phyloP scores from a whole-genome alignment of 768 basidiomycete genomes.

The Leccinum subgranulosum region DNA sequence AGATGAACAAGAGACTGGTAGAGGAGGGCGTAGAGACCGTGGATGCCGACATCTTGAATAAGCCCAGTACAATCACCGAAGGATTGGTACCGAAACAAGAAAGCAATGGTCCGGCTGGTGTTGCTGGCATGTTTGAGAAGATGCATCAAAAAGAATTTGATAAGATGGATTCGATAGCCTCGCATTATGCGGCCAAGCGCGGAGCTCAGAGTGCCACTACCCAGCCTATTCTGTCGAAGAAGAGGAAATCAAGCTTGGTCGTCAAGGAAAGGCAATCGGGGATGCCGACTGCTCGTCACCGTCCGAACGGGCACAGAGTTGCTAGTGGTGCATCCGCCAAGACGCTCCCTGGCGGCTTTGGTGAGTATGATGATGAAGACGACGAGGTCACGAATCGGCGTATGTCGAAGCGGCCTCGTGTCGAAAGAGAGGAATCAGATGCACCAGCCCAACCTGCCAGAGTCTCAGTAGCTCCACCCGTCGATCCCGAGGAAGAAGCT shows the following conservation, averaged over 20 bases:
- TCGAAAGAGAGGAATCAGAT: slow-evolving; percentile 32
- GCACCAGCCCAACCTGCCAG: slow-evolving; percentile 24
- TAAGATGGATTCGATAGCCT: slow-evolving; percentile 76
- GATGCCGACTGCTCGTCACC: slow-evolving; percentile 11
- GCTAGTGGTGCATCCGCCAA: slow-evolving; percentile 24
- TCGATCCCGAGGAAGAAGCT: slow-evolving; percentile 27
- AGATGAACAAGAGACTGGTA: slow-evolving; percentile 75
- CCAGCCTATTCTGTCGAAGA: slow-evolving; percentile 31
- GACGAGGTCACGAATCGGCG: slow-evolving; percentile 37
- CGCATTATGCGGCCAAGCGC: slow-evolving; percentile 46
- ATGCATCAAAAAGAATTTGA: slow-evolving; percentile 62
- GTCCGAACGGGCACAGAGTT: slow-evolving; percentile 23
- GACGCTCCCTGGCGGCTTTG: slow-evolving; percentile 58
- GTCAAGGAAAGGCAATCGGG: slow-evolving; percentile 29
- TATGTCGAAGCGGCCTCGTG: slow-evolving; percentile 43
- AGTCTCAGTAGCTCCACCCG: slow-evolving; percentile 33
- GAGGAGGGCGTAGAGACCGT: slow-evolving; percentile 54
- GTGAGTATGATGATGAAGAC: slow-evolving; percentile 47
- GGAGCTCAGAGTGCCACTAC: slow-evolving; percentile 19
- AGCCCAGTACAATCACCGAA: slow-evolving; percentile 9
- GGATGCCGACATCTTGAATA: slow-evolving; percentile 43
- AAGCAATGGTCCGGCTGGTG: slow-evolving; percentile 24
- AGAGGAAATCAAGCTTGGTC: slow-evolving; percentile 52
- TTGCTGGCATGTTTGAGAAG: slow-evolving; percentile 48
- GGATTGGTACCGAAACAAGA: slow-evolving; percentile 2